These are phyloP conservation scores for Suhomyces vadensis DNA, from an alignment of 805 yeast genomes.

Conservation along the genomic window DNA sequence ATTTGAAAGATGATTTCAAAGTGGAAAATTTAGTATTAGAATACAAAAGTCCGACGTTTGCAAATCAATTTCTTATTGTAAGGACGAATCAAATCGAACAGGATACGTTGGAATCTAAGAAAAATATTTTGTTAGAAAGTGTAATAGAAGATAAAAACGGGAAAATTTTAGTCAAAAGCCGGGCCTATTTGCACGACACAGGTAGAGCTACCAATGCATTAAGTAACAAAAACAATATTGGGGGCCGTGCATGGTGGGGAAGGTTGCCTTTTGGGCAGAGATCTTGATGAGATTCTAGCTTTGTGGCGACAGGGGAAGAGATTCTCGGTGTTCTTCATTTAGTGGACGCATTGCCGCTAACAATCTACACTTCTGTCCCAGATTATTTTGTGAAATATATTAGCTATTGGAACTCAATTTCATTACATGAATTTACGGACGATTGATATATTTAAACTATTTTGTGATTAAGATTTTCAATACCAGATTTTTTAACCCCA, in stretches of 20 bases:
- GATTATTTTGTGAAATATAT: too few relatives aligned
- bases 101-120: slow-evolving; percentile 15
- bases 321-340: too few relatives aligned
- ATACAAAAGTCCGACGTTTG: slow-evolving; percentile 73
- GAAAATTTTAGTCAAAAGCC: slow-evolving; percentile 56
- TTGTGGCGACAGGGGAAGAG: too few relatives aligned
- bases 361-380: too few relatives aligned
- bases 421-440: too few relatives aligned
- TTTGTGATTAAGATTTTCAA: too few relatives aligned
- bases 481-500: too few relatives aligned
- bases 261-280: background rate
- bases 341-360: too few relatives aligned
- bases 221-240: background rate
- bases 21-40: slow-evolving; percentile 50
- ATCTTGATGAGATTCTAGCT: background rate
- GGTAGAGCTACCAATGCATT: slow-evolving; percentile 27
- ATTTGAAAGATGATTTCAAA: slow-evolving; percentile 37
- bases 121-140: slow-evolving; percentile 48
- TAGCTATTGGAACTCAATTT: too few relatives aligned
- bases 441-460: too few relatives aligned
- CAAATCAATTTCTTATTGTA: slow-evolving; percentile 73
- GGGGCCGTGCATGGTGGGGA: background rate
- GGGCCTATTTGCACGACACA: slow-evolving; percentile 47
- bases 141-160: slow-evolving; percentile 55
- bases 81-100: slow-evolving; percentile 44